Evolutionary conservation across 345 rosid species (phyloP).

Genomic region (Angophora floribunda): DNA sequence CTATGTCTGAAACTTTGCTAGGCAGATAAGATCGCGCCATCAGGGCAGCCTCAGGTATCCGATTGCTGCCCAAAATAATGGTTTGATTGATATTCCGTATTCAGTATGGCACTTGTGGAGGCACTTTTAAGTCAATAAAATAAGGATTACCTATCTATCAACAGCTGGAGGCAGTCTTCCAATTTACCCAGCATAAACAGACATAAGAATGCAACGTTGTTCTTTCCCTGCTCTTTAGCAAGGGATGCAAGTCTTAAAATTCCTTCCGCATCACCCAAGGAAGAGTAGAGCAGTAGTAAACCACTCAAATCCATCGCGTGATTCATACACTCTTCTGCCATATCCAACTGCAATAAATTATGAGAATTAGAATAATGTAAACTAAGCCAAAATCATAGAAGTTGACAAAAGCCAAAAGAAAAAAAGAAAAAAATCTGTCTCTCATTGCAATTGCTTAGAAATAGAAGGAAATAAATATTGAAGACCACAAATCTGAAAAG

Average conservation of each 20-base stretch:
- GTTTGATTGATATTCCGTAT: not conserved
- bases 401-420: not conserved
- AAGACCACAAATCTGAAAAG: not conserved
- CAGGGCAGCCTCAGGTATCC: constrained; percentile 99
- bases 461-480: not conserved
- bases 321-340: constrained; percentile 99
- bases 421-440: not conserved
- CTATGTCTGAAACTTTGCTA: constrained; percentile 97
- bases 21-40: constrained; percentile 99
- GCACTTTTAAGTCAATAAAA: not conserved
- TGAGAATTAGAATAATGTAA: not conserved
- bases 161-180: constrained; percentile 90
- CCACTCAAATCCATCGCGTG: constrained; percentile 97
- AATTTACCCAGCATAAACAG: constrained; percentile 91
- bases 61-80: constrained; percentile 51
- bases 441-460: not conserved
- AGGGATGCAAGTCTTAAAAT: constrained; percentile 68
- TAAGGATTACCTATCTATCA: constrained; percentile 75
- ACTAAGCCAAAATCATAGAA: not conserved
- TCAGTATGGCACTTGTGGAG: not conserved
- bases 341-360: constrained; percentile 55
- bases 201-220: constrained; percentile 91
- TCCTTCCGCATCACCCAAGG: constrained; percentile 96
- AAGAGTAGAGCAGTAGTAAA: constrained; percentile 86
- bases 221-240: constrained; percentile 96